phyloP scores from a whole-genome alignment of 257 asterid species.

The Nyctanthes arbortristis region DNA sequence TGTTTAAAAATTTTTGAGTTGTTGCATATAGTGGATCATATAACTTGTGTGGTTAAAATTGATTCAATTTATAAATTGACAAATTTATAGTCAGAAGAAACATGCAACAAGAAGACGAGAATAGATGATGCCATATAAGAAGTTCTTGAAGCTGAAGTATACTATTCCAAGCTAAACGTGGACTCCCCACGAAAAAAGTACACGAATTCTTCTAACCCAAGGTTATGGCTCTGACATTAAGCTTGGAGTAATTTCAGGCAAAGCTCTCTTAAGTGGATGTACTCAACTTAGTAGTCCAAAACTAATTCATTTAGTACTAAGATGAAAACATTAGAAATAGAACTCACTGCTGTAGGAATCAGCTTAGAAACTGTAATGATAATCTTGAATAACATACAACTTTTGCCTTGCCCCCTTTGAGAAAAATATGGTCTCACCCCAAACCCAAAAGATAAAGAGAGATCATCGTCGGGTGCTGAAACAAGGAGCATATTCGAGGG shows the following conservation, averaged over 20 bases:
- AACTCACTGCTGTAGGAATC: neutral
- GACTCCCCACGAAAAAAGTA: neutral
- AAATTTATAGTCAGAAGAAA: too few relatives aligned
- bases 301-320: slow-evolving; percentile 11
- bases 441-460: too few relatives aligned
- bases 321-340: neutral
- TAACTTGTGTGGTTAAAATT: too few relatives aligned
- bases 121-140: slow-evolving; percentile 4
- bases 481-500: too few relatives aligned
- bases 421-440: too few relatives aligned
- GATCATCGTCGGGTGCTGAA: too few relatives aligned
- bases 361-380: neutral
- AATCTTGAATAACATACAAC: neutral
- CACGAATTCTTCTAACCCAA: neutral
- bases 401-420: too few relatives aligned
- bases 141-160: slow-evolving; percentile 6
- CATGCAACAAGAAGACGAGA: too few relatives aligned
- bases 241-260: slow-evolving; percentile 1
- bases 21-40: too few relatives aligned
- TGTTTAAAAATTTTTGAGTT: too few relatives aligned
- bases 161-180: neutral
- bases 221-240: slow-evolving; percentile 6
- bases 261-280: neutral
- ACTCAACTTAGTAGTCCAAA: slow-evolving; percentile 6
- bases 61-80: too few relatives aligned